These are phyloP conservation scores for Zymoseptoria passerinii DNA, from an alignment of 2,329 filamentous ascomycete species.

Conservation along the genomic window DNA sequence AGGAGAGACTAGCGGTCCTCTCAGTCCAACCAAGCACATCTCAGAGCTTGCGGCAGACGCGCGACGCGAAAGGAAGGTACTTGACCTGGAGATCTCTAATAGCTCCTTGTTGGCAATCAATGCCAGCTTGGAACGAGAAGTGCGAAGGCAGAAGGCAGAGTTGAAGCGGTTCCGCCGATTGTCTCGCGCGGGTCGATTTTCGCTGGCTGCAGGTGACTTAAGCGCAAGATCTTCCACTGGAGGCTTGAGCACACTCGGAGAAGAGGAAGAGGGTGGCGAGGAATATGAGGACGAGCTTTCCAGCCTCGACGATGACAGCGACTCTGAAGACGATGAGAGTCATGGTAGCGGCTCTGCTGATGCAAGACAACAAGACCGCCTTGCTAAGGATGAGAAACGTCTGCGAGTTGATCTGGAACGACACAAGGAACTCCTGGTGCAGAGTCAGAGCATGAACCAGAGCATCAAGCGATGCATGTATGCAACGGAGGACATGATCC, in stretches of 20 bases:
- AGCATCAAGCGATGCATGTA: constrained; percentile 81
- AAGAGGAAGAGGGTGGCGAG: constrained; percentile 30
- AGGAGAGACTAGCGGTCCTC: constrained; percentile 15
- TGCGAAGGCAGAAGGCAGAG: constrained; percentile 85
- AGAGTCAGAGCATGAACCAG: constrained; percentile 92
- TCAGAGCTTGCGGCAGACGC: constrained; percentile 81
- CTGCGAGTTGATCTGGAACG: constrained; percentile 78
- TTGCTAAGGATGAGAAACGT: constrained; percentile 70
- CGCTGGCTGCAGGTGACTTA: constrained; percentile 37
- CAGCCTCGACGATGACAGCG: constrained; percentile 17
- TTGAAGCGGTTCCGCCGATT: constrained; percentile 78
- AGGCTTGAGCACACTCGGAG: constrained; percentile 23
- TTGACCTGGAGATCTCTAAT: constrained; percentile 94
- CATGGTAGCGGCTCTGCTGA: constrained; percentile 28
- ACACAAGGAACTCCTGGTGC: constrained; percentile 78
- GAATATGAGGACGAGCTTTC: constrained; percentile 17
- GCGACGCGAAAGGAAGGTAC: constrained; percentile 82
- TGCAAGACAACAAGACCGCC: constrained; percentile 43
- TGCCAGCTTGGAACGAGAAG: constrained; percentile 77
- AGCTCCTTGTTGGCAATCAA: constrained; percentile 94
- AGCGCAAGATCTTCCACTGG: constrained; percentile 32
- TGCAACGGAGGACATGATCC: constrained; percentile 85
- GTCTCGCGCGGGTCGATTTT: constrained; percentile 69
- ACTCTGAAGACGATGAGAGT: constrained; percentile 24
- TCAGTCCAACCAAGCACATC: constrained; percentile 40